These are phyloP conservation scores for Phytomonas sp. DNA, from an alignment of 208 protist genomes.

Conservation along the genomic window DNA sequence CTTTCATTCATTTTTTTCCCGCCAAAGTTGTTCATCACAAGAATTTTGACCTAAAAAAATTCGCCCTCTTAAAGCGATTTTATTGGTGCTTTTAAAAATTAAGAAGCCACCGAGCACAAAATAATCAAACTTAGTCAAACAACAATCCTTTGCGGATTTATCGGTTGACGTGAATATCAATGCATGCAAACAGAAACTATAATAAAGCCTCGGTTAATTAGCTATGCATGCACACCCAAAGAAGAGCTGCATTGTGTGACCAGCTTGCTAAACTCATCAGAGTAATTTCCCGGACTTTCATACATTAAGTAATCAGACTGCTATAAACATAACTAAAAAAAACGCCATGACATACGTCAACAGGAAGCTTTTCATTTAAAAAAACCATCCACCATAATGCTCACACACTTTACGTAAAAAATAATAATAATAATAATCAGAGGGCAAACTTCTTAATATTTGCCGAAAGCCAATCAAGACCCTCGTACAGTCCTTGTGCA, in stretches of 20 bases:
- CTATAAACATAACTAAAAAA: conserved; percentile 13
- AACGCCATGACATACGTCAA: conserved; percentile 7
- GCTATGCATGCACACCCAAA: not conserved
- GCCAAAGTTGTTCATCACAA: not conserved
- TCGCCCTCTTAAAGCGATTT: not conserved
- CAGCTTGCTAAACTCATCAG: not conserved
- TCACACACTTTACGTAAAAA: not conserved
- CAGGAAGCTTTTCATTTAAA: not conserved
- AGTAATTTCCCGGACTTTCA: not conserved
- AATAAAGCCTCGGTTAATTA: not conserved
- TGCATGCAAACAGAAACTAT: not conserved
- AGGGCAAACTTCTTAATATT: conserved; percentile 23
- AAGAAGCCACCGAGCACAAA: not conserved
- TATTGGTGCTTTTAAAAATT: not conserved
- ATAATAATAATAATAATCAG: not conserved
- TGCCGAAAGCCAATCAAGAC: conserved; percentile 87
- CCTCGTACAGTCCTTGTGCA: conserved; percentile 90
- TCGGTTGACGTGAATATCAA: not conserved
- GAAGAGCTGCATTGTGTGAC: not conserved
- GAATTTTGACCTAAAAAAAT: not conserved
- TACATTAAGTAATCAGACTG: not conserved
- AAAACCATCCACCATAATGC: conserved; percentile 6
- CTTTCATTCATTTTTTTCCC: not conserved
- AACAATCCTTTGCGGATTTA: not conserved
- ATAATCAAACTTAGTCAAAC: not conserved